A percentile compares a stretch with the other conserved stretches of the same genome.
phyloP scores from a whole-genome alignment of 1,284 basidiomycete species.

The Hortiboletus rubellus region DNA sequence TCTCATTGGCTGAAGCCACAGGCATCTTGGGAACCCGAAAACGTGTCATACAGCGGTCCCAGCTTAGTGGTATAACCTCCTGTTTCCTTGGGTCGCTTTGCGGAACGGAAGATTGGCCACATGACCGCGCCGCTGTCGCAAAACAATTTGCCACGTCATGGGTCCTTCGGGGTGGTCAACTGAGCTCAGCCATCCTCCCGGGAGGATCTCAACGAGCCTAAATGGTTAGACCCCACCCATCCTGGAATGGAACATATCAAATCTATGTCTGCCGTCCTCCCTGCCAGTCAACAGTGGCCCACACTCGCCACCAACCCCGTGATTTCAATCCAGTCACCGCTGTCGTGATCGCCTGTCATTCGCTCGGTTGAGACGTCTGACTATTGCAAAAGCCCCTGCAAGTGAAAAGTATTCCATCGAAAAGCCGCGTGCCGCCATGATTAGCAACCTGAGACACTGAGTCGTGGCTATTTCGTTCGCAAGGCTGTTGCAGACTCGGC shows the following conservation, averaged over 20 bases:
- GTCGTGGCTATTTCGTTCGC: neutral
- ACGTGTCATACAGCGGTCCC: too few species aligned
- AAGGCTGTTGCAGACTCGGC: neutral
- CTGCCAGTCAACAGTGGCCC: neutral
- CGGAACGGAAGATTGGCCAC: too few species aligned
- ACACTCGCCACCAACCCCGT: neutral
- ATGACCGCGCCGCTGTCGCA: neutral
- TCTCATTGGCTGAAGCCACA: too few species aligned
- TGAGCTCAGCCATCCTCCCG: neutral
- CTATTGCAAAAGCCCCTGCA: neutral
- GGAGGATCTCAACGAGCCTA: neutral
- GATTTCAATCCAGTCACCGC: neutral
- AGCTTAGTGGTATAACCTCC: too few species aligned
- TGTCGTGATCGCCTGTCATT: neutral
- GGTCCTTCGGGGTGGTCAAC: neutral
- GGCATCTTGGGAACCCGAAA: too few species aligned
- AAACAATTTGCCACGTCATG: neutral
- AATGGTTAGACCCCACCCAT: too few species aligned
- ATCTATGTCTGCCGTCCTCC: neutral
- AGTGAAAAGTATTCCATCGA: neutral
- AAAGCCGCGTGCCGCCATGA: neutral
- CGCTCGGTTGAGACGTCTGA: neutral
- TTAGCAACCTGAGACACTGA: neutral
- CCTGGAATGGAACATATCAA: neutral
- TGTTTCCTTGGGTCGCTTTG: too few species aligned